Evolutionary conservation across 2,329 filamentous ascomycete species (phyloP), one percentile per base, ranked within the genome.

Genomic region (Fusarium concolor): DNA sequence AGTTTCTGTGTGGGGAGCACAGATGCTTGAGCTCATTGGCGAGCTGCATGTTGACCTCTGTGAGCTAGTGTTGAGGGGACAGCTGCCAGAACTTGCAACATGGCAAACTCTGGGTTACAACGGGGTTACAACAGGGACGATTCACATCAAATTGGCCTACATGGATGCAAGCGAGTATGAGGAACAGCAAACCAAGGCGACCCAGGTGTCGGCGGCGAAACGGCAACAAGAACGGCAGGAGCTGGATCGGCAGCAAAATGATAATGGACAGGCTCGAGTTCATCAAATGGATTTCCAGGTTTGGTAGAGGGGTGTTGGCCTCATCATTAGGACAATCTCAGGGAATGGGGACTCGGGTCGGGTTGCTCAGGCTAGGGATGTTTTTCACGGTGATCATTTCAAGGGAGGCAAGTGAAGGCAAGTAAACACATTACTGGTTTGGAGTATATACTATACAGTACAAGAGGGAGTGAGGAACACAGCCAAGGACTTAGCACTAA

Each of bases 261-360:
- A 74, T 22, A 63, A 69, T 44, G 63, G 70, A 41, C 71, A 67
- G 42, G 49, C 63, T 60, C 70, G 60, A 56, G 63, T 66, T 14
- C 68, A 71, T 29, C 68, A 71, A 45, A 63, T 72, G 70, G 68
- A 74, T 54, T 74, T 74, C 57, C 67, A 57, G 38, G 72, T 74
- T 38, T 74, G 71, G 72, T 74, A 57, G 59, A 46, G 47, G 42
- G 28, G 22, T 7, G 24, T 44, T 38, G 50, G 56, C 49, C 33
- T 50, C 49, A 24, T 54, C 44, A 54, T 59, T 46, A 47, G 41
- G 50, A 56, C 28, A 56, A 53, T 56, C 26, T 43, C 42, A 47
- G 35, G 59, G 33, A 58, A 51, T 31, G 39, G 44, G 38, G 38
- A 41, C 31, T 50, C 39, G 38, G 37, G 20, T 53, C 52, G 56